Evolutionary conservation across 164 flowering plant species (phyloP).

Genomic region (Nymphaea colorata): DNA sequence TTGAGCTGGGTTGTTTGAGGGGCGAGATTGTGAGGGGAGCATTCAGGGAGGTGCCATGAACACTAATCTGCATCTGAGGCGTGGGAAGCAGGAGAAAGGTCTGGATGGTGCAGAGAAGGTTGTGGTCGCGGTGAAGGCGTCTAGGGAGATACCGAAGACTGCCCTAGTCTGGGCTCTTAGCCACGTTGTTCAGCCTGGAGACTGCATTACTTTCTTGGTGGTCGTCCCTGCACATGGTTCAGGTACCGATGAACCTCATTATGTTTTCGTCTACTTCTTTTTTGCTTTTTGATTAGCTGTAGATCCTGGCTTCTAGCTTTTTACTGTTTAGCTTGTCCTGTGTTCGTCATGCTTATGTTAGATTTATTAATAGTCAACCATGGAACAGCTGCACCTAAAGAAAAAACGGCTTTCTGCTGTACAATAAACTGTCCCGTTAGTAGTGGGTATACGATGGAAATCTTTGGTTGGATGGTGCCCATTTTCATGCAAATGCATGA

Average conservation of each 20-base stretch:
- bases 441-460: too few species aligned
- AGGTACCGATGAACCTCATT: conserved; percentile 22
- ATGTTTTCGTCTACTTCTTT: background rate
- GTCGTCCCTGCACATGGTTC: conserved; percentile 69
- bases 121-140: conserved; percentile 89
- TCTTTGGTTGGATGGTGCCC: too few species aligned
- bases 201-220: conserved; percentile 77
- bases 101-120: conserved; percentile 56
- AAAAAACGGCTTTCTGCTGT: background rate
- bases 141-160: conserved; percentile 77
- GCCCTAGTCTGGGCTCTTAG: conserved; percentile 94
- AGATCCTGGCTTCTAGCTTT: background rate
- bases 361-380: background rate
- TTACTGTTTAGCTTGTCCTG: background rate
- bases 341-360: background rate
- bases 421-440: background rate
- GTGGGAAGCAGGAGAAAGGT: conserved; percentile 35
- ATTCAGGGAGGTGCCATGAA: conserved; percentile 12
- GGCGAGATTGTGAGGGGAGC: conserved; percentile 6
- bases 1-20: background rate
- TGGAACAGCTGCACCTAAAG: background rate
- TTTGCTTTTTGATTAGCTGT: background rate
- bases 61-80: conserved; percentile 28
- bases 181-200: conserved; percentile 96
- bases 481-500: too few species aligned